Evolutionary conservation across 208 protist species (phyloP).

Genomic region (Crithidia bombi): DNA sequence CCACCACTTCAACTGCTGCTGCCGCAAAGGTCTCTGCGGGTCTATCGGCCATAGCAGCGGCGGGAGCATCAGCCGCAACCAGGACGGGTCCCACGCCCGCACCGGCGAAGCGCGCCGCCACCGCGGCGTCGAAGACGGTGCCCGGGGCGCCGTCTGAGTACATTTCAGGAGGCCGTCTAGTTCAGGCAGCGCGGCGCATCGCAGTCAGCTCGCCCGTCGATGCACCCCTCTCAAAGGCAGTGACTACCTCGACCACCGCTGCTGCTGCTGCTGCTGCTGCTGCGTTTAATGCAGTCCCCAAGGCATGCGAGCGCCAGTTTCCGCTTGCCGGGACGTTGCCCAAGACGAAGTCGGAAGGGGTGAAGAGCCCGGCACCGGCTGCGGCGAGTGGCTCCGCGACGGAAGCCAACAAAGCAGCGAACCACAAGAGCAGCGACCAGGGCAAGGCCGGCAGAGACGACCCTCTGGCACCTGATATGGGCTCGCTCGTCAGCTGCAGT

Average conservation of each 20-base stretch:
- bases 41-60: too few relatives aligned
- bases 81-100: neutral
- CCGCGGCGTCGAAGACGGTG: neutral
- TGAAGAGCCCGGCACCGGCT: neutral
- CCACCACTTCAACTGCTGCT: neutral
- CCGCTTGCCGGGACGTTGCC: neutral
- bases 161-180: constrained; percentile 11
- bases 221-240: neutral
- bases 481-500: constrained; percentile 13
- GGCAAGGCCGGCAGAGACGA: neutral
- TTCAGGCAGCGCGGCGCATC: constrained; percentile 16
- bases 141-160: neutral
- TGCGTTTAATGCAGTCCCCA: neutral
- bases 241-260: neutral
- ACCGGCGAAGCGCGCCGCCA: constrained; percentile 4
- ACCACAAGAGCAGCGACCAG: neutral
- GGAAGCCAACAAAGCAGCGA: neutral
- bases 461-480: neutral
- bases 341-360: neutral
- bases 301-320: neutral
- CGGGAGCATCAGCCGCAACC: neutral
- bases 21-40: too few relatives aligned
- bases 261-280: neutral
- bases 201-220: neutral
- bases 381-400: neutral